Conservation (phyloP, 169 alveolate genomes). For the Perkinsus chesapeaki region DNA sequence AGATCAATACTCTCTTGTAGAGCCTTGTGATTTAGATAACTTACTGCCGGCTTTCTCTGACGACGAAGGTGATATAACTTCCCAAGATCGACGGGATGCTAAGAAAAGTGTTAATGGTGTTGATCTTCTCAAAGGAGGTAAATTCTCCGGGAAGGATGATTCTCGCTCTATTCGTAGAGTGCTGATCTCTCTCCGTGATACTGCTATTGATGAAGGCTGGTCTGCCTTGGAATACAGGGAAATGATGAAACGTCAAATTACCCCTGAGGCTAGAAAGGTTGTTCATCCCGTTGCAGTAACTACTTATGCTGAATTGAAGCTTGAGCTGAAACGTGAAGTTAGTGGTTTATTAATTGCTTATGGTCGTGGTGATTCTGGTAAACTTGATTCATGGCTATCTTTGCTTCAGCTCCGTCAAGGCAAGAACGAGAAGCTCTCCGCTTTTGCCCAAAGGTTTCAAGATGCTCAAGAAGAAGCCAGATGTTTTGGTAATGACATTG, state of each 20-base stretch:
- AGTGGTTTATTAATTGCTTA: neutral
- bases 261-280: neutral
- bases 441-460: neutral
- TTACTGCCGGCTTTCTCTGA: neutral
- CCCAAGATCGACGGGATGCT: neutral
- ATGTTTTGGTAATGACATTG: neutral
- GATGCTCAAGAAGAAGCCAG: neutral
- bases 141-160: neutral
- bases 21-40: neutral
- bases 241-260: neutral
- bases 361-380: neutral
- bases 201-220: neutral
- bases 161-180: neutral
- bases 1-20: neutral
- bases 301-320: neutral
- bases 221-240: neutral
- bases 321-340: neutral
- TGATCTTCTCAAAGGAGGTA: neutral
- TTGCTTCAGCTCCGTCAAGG: conserved; percentile 1
- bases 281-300: neutral
- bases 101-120: neutral
- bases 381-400: neutral
- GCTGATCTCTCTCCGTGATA: neutral
- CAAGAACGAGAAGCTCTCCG: neutral
- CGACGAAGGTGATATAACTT: neutral